Evolutionary conservation across 1,284 basidiomycete genomes (phyloP), one percentile per base, ranked within the genome.

Genomic region (Boletus chippewaensis): DNA sequence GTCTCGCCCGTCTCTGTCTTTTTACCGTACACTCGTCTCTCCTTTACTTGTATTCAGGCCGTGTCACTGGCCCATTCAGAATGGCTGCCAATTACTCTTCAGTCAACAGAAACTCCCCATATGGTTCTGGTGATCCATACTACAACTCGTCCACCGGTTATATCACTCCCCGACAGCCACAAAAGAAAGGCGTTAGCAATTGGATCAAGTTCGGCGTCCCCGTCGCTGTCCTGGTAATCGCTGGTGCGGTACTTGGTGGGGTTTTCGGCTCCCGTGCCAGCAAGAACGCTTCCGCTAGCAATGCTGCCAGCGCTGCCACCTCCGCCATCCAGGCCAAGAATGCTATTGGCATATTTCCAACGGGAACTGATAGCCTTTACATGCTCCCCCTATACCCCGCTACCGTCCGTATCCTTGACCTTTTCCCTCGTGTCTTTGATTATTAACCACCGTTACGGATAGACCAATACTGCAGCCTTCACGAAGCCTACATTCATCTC

Each of bases 381-480:
- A 80, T 87, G 72, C 77, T 92, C 53, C 94, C 94, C 5, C 66
- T 94, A n/a, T 96, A 92, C 67, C 90, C 89, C 26, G 83, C 88
- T 15, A 87, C 87, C 15, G 88, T 93, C 56, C 72, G 89, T 77
- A 49, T 54, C 53, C 50, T 16, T 45, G 49, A n/a, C 4, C 1
- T 32, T 22, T 18, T 45, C 50, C 13, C 15, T 32, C 45, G 20
- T 43, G 12, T 29, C 26, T 28, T 46, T 49, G 6, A 55, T 15
- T 10, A n/a, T 29, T 34, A 15, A 61, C 20, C 6, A 22, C n/a
- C 28, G 8, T 20, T 43, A 34, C 34, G 45, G 45, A 47, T 16
- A 94, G 86, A 95, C 92, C 56, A 86, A 87, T 64, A 78, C 83
- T 31, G 87, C 87, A 47, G 82, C 79, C 6, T 93, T 86, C 71